Base-by-base conservation (phyloP, 108 stramenopile genomes). In the Cyclotella atomus region DNA sequence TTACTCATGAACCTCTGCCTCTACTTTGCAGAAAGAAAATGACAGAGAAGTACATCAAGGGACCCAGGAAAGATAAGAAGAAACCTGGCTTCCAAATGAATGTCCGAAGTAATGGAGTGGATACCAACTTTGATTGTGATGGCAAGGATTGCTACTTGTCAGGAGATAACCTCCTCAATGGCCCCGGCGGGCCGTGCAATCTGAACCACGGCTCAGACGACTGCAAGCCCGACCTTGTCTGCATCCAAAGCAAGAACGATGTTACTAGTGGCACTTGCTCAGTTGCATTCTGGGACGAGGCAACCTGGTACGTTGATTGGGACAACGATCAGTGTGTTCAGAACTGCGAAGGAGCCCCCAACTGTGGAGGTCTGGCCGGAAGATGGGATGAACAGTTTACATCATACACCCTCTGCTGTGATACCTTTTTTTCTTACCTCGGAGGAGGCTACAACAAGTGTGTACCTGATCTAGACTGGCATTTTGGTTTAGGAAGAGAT, bases 341-440 rank as follows among this genome's bases (percentile, higher is more conserved):
- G 12, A n/a, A 57, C n/a, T 57, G 67, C 79, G 83, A 27, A 52
- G 75, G 44, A 19, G 64, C 2, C 14, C 44, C 64, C 14, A 65
- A 65, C 21, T 65, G 64, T 20, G 64, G 45, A n/a, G 64, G 64
- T 7, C 6, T 28, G 5, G 24, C 30, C 8, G 7, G 45, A 9
- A 25, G 16, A 16, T 65, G 46, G 46, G 9, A 47, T 12, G 44
- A 65, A 19, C 3, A 65, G 28, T 65, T 47, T 47, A 0, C 27
- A n/a, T 49, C 64, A 7, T 46, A 43, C n/a, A 25, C 46, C 28
- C 46, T 65, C 7, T 65, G 64, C 27, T 65, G 64, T 28, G 64
- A 46, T 49, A 46, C 27, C 29, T 30, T 32, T 32, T 32, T 57
- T 14, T 29, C 29, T 8, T 57, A 32, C 12, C 56, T 57, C 30